Percentiles rank a stretch among this genome's conserved stretches.
Conservation (phyloP, 2,329 filamentous ascomycete genomes). For the Scleromitrula shiraiana region DNA sequence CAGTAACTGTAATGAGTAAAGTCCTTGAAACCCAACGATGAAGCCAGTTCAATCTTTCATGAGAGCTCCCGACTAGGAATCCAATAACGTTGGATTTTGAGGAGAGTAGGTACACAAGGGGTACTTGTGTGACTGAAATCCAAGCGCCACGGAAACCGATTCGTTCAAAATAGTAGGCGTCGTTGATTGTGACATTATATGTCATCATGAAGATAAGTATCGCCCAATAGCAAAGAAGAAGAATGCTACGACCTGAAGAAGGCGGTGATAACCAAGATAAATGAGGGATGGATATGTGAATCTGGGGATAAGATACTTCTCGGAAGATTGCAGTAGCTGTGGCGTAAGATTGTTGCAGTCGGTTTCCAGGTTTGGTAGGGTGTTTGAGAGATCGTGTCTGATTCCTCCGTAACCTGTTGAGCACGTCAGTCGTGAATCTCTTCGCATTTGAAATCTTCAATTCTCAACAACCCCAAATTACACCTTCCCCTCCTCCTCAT, state of each 20-base stretch:
- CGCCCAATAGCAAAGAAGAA: slow-evolving; percentile 50
- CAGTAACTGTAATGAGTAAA: slow-evolving; percentile 58
- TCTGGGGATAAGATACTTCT: slow-evolving; percentile 48
- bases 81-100: slow-evolving; percentile 54
- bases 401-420: slow-evolving; percentile 38
- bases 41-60: slow-evolving; percentile 65
- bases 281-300: slow-evolving; percentile 39
- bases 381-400: slow-evolving; percentile 31
- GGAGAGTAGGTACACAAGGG: slow-evolving; percentile 54
- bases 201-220: slow-evolving; percentile 51
- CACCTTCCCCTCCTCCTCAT: neutral
- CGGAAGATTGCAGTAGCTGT: slow-evolving; percentile 49
- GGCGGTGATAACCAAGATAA: slow-evolving; percentile 52
- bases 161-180: slow-evolving; percentile 53
- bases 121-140: slow-evolving; percentile 57
- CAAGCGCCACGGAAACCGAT: slow-evolving; percentile 62
- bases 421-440: neutral
- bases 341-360: slow-evolving; percentile 45
- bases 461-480: neutral
- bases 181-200: slow-evolving; percentile 39
- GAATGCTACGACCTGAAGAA: slow-evolving; percentile 46
- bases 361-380: slow-evolving; percentile 44
- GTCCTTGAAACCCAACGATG: slow-evolving; percentile 66
- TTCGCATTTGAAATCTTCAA: neutral
- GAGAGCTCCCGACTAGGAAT: slow-evolving; percentile 51